Percentiles rank a stretch among this genome's conserved stretches.
Evolutionary conservation across 2,329 filamentous ascomycete genomes (phyloP).

Genomic region (Decorospora gaudefroyi): DNA sequence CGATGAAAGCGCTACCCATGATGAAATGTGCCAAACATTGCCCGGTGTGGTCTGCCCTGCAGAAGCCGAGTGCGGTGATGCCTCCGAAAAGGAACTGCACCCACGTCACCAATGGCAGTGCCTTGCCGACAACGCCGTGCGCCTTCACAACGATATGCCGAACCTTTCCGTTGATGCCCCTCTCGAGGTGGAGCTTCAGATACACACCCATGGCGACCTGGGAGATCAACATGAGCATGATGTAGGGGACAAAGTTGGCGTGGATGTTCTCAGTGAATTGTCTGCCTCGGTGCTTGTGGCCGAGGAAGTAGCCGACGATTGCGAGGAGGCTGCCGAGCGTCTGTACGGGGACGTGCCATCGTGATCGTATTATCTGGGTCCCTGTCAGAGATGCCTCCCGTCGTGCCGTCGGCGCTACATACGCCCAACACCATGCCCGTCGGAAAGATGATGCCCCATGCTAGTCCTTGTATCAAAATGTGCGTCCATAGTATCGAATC

Average conservation of each 20-base stretch:
- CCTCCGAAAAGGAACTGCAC: slow-evolving; percentile 95
- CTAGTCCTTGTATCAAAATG: slow-evolving; percentile 82
- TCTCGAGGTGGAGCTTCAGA: slow-evolving; percentile 85
- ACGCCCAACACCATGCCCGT: slow-evolving; percentile 94
- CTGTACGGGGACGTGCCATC: slow-evolving; percentile 94
- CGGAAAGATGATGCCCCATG: slow-evolving; percentile 91
- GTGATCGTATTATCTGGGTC: slow-evolving; percentile 78
- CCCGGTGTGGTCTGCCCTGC: slow-evolving; percentile 84
- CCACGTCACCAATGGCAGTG: slow-evolving; percentile 86
- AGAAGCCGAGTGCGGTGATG: slow-evolving; percentile 90
- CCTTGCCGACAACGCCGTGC: slow-evolving; percentile 83
- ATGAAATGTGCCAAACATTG: slow-evolving; percentile 98
- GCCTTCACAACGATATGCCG: slow-evolving; percentile 70
- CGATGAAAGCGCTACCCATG: slow-evolving; percentile 97
- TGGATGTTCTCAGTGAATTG: slow-evolving; percentile 76
- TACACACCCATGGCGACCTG: slow-evolving; percentile 85
- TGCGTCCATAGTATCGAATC: slow-evolving; percentile 91
- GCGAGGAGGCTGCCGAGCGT: slow-evolving; percentile 73
- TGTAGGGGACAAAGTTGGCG: slow-evolving; percentile 73
- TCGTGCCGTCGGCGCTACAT: slow-evolving; percentile 45
- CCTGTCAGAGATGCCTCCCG: slow-evolving; percentile 6
- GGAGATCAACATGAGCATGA: slow-evolving; percentile 77
- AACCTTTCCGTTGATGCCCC: slow-evolving; percentile 78
- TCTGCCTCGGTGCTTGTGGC: slow-evolving; percentile 86
- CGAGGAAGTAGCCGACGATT: slow-evolving; percentile 84